Evolutionary conservation across 2,329 filamentous ascomycete species (phyloP).

Genomic region (Diaporthe ampelina): DNA sequence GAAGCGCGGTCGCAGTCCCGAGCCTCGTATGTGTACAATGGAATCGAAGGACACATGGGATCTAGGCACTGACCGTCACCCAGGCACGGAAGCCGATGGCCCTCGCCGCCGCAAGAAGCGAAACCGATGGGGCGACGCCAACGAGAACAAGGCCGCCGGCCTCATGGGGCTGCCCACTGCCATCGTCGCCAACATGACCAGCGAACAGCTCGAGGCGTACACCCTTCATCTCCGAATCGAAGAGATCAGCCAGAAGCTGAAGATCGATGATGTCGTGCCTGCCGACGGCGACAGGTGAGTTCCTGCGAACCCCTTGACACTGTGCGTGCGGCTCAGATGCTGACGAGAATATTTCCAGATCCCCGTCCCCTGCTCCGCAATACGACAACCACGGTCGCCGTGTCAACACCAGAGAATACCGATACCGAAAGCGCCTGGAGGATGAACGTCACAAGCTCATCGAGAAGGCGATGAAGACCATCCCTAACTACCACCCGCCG

Average conservation of each 20-base stretch:
- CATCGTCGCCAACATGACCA: conserved; percentile 98
- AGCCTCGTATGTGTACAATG: conserved; percentile 72
- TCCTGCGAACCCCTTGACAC: not conserved
- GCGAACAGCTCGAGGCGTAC: conserved; percentile 97
- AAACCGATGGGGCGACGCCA: conserved; percentile 97
- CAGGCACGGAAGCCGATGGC: conserved; percentile 76
- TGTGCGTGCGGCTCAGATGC: not conserved
- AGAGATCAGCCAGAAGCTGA: conserved; percentile 98
- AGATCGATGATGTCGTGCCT: conserved; percentile 98
- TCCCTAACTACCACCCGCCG: conserved; percentile 98
- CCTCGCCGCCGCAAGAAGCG: conserved; percentile 95
- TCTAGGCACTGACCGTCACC: conserved; percentile 42
- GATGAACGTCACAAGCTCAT: conserved; percentile 99
- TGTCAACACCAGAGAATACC: conserved; percentile 99
- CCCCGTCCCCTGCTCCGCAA: conserved; percentile 93
- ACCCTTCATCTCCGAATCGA: conserved; percentile 97
- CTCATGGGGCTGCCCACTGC: conserved; percentile 97
- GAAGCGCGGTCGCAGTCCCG: conserved; percentile 95
- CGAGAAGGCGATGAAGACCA: conserved; percentile 99
- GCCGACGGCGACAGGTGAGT: conserved; percentile 93
- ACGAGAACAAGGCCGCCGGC: conserved; percentile 98
- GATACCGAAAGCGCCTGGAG: conserved; percentile 97
- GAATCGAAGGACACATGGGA: not conserved
- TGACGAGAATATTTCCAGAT: conserved; percentile 68
- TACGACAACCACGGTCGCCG: conserved; percentile 99